These are phyloP conservation scores for Penicillium sp. DNA, from an alignment of 2,329 filamentous ascomycete species.

Conservation along the genomic window DNA sequence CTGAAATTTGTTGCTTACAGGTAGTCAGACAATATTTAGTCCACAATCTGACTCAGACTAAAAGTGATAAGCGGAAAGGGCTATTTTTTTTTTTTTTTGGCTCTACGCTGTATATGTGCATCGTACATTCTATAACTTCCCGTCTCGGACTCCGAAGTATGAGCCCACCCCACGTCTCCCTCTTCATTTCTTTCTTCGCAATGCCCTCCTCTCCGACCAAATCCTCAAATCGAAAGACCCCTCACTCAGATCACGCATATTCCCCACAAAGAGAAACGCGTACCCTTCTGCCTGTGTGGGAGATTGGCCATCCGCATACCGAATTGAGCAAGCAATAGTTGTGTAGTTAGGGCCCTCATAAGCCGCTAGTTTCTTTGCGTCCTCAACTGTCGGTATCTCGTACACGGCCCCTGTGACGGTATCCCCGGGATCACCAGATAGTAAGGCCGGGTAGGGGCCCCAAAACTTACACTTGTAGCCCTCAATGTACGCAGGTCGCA, in stretches of 20 bases:
- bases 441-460: constrained; percentile 24
- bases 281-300: constrained; percentile 1
- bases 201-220: not conserved
- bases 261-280: constrained; percentile 8
- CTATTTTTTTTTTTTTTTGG: too few relatives aligned
- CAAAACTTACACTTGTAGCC: constrained; percentile 24
- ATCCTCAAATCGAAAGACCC: constrained; percentile 1
- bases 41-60: constrained; percentile 3
- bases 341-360: constrained; percentile 20
- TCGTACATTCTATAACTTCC: not conserved
- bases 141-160: not conserved
- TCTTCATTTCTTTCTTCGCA: not conserved
- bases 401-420: constrained; percentile 20
- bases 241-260: constrained; percentile 3
- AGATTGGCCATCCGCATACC: constrained; percentile 8
- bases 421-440: constrained; percentile 5
- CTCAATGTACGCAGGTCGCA: constrained; percentile 20
- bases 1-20: not conserved
- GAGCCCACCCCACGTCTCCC: not conserved
- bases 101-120: not conserved
- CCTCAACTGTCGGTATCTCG: constrained; percentile 9
- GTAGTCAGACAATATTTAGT: not conserved
- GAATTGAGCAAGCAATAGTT: constrained; percentile 9
- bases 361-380: constrained; percentile 15
- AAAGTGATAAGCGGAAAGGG: not conserved